Evolutionary conservation across 352 stramenopile species (phyloP), one percentile per base, ranked within the genome.

Genomic region (Globisporangium solare): DNA sequence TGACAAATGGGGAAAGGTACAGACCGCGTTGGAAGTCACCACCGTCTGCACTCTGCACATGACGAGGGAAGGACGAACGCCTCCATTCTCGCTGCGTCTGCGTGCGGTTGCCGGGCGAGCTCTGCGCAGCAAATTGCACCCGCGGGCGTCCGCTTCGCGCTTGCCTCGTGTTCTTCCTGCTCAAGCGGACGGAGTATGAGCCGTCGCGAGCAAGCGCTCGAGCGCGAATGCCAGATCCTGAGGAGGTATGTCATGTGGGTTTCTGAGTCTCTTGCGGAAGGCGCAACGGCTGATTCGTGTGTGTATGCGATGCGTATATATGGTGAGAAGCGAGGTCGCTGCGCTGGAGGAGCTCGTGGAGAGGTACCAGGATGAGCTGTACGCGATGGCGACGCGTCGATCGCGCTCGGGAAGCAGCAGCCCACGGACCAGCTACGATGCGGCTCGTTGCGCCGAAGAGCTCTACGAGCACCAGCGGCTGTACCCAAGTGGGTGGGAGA

Each of bases 381-480:
- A 48, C 43, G 40, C 32, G 18, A 43, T 40, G 17, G 20, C 27
- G 6, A 39, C 11, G 6, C 42, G 32, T 31, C 50, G 51, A 15
- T 35, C 27, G 27, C 27, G 27, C 10, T 35, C 27, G 27, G 27
- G 27, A 35, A 35, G 27, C 5, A 35, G 5, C 10, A 35, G 27
- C 10, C 35, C 43, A 6, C 47, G 31, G 6, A 58, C 42, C 6
- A 32, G 20, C 15, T 54, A 21, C 21, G 66, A 58, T 45, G 45
- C 51, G 10, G 55, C 61, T 49, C 69, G 68, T 12, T 64, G 73
- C 3, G 67, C 73, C 20, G 79, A 88, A 43, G 70, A 82, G 53
- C 50, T 89, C 11, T 76, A 74, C n/a, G 76, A 89, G 56, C 64
- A 74, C 45, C 76, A 89, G 63, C 66, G 64, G 40, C 51, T 89